Base-by-base conservation (phyloP, 306 rosid species). In the Inga leiocalycina region DNA sequence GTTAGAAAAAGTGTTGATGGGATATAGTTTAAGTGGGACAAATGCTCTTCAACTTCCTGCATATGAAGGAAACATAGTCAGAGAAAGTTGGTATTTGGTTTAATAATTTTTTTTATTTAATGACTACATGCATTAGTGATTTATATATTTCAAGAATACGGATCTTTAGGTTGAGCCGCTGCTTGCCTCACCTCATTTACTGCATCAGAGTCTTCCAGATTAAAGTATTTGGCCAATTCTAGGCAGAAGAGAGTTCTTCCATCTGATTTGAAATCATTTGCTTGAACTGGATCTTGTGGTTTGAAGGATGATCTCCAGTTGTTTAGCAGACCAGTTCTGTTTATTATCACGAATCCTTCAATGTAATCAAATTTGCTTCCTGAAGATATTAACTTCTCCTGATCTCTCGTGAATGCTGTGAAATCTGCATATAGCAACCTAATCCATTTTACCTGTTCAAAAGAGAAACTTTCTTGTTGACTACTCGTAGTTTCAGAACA, bases 1-100 rank as follows among this genome's bases (percentile, higher is more conserved):
- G 99, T 89, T 81, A 69, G 57, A 84, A 94, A 91, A 80, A 96
- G 88, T 48, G 93, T 92, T 79, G 96, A 88, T 64, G 86, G 80
- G 82, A 90, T 90, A 43, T 88, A 87, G 82, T 83, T 84, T 72
- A 92, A 84, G 59, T 45, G 39, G 59, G 76, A 72, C 76, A 72
- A 72, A 45, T 72, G 57, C 32, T 72, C 52, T 72, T 72, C 39
- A 8, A 72, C 76, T 72, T 72, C 76, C 76, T 72, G 76, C 76
- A 46, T 72, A 45, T 10, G 83, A 70, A 71, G 56, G 37, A 11
- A 71, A 83, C 83, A 54, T n/a, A 66, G 80, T 56, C 6, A 71
- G 37, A 35, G 51, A 69, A 41, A 9, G 46, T 56, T 74, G 4
- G 41, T 10, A 24, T 56, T 8, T 7, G 12, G 27, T 52, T 51